Evolutionary conservation across 1,284 basidiomycete genomes (phyloP).

Genomic region (Hemileia vastatrix): DNA sequence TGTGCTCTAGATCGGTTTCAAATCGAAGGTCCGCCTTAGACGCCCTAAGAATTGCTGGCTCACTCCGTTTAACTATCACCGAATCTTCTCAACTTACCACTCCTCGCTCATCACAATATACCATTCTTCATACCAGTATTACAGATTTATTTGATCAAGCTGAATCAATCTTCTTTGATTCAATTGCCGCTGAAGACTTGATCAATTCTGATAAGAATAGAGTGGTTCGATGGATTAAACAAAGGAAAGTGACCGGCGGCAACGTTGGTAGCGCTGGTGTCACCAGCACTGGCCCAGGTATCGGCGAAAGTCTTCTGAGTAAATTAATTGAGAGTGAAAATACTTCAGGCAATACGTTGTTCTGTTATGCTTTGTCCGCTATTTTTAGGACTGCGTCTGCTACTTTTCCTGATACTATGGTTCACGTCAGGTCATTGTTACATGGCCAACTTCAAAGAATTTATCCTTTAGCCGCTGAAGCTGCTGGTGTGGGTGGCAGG

Average conservation of each 20-base stretch:
- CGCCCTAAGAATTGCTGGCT: conserved; percentile 17
- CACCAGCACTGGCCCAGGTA: too few relatives aligned
- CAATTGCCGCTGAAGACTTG: conserved; percentile 7
- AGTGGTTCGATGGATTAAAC: conserved; percentile 20
- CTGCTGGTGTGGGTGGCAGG: conserved; percentile 18
- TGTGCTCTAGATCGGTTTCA: conserved; percentile 18
- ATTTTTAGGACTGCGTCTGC: conserved; percentile 16
- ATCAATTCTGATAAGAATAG: conserved; percentile 11
- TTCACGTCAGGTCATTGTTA: conserved; percentile 14
- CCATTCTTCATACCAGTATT: conserved; percentile 1
- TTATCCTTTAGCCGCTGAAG: conserved; percentile 21
- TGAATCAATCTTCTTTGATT: conserved; percentile 16
- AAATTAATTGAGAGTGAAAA: conserved; percentile 20
- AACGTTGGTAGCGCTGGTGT: too few relatives aligned
- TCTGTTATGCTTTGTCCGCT: conserved; percentile 14
- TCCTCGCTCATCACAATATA: conserved; percentile 12
- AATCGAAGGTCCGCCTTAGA: conserved; percentile 20
- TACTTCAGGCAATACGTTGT: conserved; percentile 9
- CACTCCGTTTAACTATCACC: conserved; percentile 17
- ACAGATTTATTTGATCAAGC: conserved; percentile 14
- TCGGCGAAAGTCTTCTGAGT: conserved; percentile 13
- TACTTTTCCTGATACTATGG: conserved; percentile 14
- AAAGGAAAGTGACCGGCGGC: too few relatives aligned
- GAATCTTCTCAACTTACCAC: conserved; percentile 7
- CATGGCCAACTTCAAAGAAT: conserved; percentile 23